These are phyloP conservation scores for Pythium phragmitis DNA, from an alignment of 352 stramenopile genomes.

Conservation along the genomic window DNA sequence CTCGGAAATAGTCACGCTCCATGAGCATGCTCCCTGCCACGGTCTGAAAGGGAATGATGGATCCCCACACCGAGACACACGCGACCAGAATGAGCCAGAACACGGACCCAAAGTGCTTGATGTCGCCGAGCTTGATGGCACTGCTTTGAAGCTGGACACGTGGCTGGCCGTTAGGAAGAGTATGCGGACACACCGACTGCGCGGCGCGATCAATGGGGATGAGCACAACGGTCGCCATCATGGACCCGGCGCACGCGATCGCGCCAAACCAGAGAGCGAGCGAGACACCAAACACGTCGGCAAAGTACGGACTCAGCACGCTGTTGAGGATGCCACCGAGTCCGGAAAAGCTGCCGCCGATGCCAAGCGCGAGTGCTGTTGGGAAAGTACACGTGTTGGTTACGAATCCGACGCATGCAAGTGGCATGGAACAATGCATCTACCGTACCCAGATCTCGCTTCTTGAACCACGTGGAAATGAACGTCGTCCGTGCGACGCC, in stretches of 20 bases:
- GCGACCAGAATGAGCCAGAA: slow-evolving; percentile 77
- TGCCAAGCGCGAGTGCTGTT: slow-evolving; percentile 72
- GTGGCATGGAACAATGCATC: background rate
- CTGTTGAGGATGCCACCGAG: slow-evolving; percentile 85
- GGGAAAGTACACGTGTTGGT: too few relatives aligned
- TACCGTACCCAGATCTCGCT: slow-evolving; percentile 57
- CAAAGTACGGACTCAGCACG: slow-evolving; percentile 62
- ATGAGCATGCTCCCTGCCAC: slow-evolving; percentile 74
- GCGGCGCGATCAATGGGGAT: slow-evolving; percentile 48
- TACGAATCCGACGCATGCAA: too few relatives aligned
- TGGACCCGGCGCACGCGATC: slow-evolving; percentile 40
- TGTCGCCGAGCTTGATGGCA: slow-evolving; percentile 34
- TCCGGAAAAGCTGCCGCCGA: slow-evolving; percentile 66
- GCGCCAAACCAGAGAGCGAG: slow-evolving; percentile 69
- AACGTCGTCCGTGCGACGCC: slow-evolving; percentile 73
- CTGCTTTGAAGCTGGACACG: slow-evolving; percentile 11
- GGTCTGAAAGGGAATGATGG: slow-evolving; percentile 84
- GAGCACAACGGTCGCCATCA: slow-evolving; percentile 50
- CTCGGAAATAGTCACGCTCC: slow-evolving; percentile 63
- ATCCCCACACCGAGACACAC: slow-evolving; percentile 79
- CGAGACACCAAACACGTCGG: slow-evolving; percentile 45
- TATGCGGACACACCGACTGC: slow-evolving; percentile 22
- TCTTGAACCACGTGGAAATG: slow-evolving; percentile 81
- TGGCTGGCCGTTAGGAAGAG: slow-evolving; percentile 37
- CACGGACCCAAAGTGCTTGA: slow-evolving; percentile 48